Conservation (phyloP, 2,329 filamentous ascomycete genomes). For the Dothistroma septosporum region DNA sequence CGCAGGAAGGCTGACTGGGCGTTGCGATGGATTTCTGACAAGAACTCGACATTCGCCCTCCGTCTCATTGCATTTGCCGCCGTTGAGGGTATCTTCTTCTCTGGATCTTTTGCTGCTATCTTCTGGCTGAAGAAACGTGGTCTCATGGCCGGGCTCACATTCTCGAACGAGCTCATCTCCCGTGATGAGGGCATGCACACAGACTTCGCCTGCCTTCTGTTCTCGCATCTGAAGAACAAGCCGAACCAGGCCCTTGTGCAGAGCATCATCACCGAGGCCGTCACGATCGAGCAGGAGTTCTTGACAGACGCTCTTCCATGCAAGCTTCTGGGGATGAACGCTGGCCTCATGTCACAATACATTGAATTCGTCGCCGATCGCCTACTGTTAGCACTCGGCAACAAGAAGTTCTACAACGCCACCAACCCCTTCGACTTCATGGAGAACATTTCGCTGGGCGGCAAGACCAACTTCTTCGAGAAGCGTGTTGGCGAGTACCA, state of each 20-base stretch:
- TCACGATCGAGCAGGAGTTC: conserved; percentile 95
- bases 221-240: conserved; percentile 93
- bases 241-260: conserved; percentile 76
- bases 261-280: conserved; percentile 90
- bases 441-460: conserved; percentile 98
- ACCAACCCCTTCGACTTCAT: conserved; percentile 99
- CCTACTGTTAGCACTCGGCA: conserved; percentile 86
- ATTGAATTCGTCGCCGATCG: conserved; percentile 99
- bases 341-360: conserved; percentile 97
- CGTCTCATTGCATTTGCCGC: conserved; percentile 95
- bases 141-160: conserved; percentile 95
- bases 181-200: conserved; percentile 99
- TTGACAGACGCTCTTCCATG: conserved; percentile 90
- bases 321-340: conserved; percentile 94
- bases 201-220: conserved; percentile 95
- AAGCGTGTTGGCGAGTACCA: conserved; percentile 99
- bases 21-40: conserved; percentile 88
- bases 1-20: conserved; percentile 99
- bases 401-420: conserved; percentile 87
- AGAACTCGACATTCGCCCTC: conserved; percentile 89
- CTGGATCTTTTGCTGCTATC: conserved; percentile 95
- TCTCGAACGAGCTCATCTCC: conserved; percentile 99
- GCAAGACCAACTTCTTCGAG: conserved; percentile 99
- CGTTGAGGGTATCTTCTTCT: conserved; percentile 99
- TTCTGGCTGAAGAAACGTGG: conserved; percentile 99